Percentiles rank a stretch among this genome's conserved stretches.
phyloP scores from a whole-genome alignment of 106 monocot genomes.

The Gastrodia elata region DNA sequence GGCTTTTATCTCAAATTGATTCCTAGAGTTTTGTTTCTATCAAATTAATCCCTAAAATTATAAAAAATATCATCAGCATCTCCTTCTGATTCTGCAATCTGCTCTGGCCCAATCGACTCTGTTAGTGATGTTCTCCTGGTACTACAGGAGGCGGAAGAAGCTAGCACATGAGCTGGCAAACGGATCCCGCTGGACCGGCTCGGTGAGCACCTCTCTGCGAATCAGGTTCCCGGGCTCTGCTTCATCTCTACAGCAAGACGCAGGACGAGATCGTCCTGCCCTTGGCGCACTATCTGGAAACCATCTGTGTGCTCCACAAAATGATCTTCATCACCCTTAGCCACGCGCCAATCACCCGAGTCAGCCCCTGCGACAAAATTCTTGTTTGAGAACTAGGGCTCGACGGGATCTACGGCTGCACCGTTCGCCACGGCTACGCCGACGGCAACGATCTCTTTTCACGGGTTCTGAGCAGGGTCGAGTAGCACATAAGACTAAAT shows the following conservation, averaged over 20 bases:
- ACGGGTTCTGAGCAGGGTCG: slow-evolving; percentile 26
- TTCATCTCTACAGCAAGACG: slow-evolving; percentile 71
- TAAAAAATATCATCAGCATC: too few relatives aligned
- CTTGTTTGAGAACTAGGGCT: slow-evolving; percentile 30
- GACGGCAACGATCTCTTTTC: slow-evolving; percentile 44
- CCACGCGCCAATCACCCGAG: slow-evolving; percentile 46
- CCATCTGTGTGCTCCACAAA: slow-evolving; percentile 43
- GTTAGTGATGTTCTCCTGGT: slow-evolving; percentile 69
- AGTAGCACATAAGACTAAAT: slow-evolving; percentile 21
- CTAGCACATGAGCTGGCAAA: slow-evolving; percentile 46
- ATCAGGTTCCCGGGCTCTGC: slow-evolving; percentile 56
- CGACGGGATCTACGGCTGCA: slow-evolving; percentile 43
- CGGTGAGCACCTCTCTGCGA: slow-evolving; percentile 13
- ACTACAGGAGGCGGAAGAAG: slow-evolving; percentile 55
- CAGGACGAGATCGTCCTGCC: slow-evolving; percentile 52
- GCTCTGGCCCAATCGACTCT: slow-evolving; percentile 46
- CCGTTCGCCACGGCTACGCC: slow-evolving; percentile 57
- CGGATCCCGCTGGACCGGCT: slow-evolving; percentile 38
- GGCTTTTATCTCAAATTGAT: too few relatives aligned
- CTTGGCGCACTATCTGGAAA: slow-evolving; percentile 50
- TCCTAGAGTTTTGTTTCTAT: too few relatives aligned
- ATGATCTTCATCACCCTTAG: slow-evolving; percentile 50
- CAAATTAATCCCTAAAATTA: too few relatives aligned
- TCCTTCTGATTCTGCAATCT: too few relatives aligned
- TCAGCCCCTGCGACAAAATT: slow-evolving; percentile 32